A percentile compares a stretch with the other conserved stretches of the same genome.
These are phyloP conservation scores for Arthrinium puccinioides DNA, from an alignment of 2,329 filamentous ascomycete genomes.

Conservation along the genomic window DNA sequence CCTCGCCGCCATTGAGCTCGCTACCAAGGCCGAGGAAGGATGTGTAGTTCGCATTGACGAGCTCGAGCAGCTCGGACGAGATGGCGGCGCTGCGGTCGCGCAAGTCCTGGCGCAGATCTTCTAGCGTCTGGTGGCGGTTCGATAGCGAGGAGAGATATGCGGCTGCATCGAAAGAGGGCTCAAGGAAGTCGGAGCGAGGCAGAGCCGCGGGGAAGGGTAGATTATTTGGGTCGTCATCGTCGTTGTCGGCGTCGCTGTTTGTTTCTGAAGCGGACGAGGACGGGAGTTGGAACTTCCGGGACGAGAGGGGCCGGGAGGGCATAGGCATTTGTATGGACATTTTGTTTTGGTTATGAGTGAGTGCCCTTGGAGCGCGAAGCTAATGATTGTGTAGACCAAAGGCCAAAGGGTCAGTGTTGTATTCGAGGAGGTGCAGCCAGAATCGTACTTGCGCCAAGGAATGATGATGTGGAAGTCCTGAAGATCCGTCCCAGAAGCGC, in stretches of 20 bases:
- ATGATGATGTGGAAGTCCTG: too few relatives aligned
- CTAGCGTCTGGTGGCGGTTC: constrained; percentile 89
- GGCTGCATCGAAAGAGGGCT: constrained; percentile 69
- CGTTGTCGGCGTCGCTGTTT: constrained; percentile 7
- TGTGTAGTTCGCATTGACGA: constrained; percentile 93
- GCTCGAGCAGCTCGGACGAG: constrained; percentile 79
- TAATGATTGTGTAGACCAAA: too few relatives aligned
- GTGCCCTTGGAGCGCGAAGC: too few relatives aligned
- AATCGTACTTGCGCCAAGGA: too few relatives aligned
- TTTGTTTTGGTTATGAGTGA: too few relatives aligned
- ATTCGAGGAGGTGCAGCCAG: too few relatives aligned
- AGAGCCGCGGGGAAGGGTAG: constrained; percentile 87
- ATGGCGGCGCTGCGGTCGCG: constrained; percentile 73
- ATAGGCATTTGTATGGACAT: constrained; percentile 17
- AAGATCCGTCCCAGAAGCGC: too few relatives aligned
- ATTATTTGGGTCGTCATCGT: constrained; percentile 53
- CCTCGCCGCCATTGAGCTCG: constrained; percentile 79
- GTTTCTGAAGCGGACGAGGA: constrained; percentile 27
- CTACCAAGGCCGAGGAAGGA: constrained; percentile 80
- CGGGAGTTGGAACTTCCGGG: constrained; percentile 33
- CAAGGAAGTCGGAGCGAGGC: constrained; percentile 74
- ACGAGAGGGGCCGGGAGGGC: constrained; percentile 21
- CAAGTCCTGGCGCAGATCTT: constrained; percentile 83
- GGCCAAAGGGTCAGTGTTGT: too few relatives aligned
- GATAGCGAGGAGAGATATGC: constrained; percentile 73